A percentile compares a stretch with the other conserved stretches of the same genome.
These are phyloP conservation scores for Sporothrix luriei DNA, from an alignment of 2,329 filamentous ascomycete species.

Conservation along the genomic window DNA sequence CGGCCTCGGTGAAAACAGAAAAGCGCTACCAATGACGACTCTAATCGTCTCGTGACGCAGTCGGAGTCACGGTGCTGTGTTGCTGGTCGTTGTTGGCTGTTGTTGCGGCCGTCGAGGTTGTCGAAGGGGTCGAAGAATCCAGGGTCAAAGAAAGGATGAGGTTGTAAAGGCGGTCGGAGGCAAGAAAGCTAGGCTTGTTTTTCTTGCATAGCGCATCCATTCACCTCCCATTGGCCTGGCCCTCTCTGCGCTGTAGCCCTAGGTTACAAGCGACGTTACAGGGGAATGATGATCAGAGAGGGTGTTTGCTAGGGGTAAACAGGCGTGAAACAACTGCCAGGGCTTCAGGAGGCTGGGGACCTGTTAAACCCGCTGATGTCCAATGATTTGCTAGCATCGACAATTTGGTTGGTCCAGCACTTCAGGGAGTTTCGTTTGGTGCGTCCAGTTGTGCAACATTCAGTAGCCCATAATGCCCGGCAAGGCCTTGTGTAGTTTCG, in stretches of 20 bases:
- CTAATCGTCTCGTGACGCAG: neutral
- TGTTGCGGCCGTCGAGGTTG: neutral
- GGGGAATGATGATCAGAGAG: neutral
- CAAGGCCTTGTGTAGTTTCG: neutral
- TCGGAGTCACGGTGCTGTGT: neutral
- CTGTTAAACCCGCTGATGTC: neutral
- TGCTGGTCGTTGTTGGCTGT: neutral
- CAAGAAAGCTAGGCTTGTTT: neutral
- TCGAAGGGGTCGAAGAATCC: neutral
- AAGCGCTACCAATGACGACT: neutral
- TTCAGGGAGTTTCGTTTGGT: neutral
- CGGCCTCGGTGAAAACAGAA: neutral
- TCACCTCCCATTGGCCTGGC: neutral
- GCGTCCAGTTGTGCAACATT: neutral
- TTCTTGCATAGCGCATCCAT: neutral
- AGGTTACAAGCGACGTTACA: neutral
- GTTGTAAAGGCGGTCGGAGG: conserved; percentile 21
- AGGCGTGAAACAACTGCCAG: conserved; percentile 4
- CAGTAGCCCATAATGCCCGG: too few species aligned
- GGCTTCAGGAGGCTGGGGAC: conserved; percentile 16
- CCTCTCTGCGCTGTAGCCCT: neutral
- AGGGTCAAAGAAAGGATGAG: neutral
- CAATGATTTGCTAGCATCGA: too few species aligned
- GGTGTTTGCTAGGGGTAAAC: neutral
- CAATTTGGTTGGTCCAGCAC: neutral